These are phyloP conservation scores for Pisolithus marmoratus DNA, from an alignment of 768 basidiomycete species.

Conservation along the genomic window DNA sequence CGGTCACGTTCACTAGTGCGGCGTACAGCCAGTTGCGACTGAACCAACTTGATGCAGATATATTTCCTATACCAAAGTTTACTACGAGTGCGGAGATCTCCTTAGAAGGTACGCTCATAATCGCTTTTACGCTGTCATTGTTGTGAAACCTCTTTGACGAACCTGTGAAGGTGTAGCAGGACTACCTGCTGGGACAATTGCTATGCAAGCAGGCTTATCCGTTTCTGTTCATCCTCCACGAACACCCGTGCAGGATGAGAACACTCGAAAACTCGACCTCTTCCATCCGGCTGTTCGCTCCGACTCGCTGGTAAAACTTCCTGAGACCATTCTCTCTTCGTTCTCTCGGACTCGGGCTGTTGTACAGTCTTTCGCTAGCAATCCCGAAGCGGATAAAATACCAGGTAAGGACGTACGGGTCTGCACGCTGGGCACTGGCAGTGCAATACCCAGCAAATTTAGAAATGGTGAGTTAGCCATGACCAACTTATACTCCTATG, in stretches of 20 bases:
- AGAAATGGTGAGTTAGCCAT: conserved; percentile 62
- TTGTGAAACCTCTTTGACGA: background rate
- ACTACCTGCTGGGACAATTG: conserved; percentile 41
- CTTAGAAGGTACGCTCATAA: conserved; percentile 28
- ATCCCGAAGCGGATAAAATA: background rate
- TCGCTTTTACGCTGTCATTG: background rate
- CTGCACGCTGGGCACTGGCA: conserved; percentile 83
- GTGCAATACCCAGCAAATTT: conserved; percentile 78
- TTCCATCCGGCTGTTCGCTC: conserved; percentile 25
- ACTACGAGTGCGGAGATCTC: conserved; percentile 34
- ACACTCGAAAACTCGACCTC: conserved; percentile 21
- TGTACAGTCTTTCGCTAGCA: conserved; percentile 16
- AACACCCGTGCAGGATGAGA: conserved; percentile 33
- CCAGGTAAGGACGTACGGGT: conserved; percentile 63
- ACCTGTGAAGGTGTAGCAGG: conserved; percentile 28
- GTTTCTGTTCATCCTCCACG: conserved; percentile 44
- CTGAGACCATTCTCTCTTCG: conserved; percentile 28
- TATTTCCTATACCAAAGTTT: conserved; percentile 69
- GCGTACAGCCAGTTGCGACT: conserved; percentile 70
- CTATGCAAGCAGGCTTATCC: conserved; percentile 38
- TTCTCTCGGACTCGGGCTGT: conserved; percentile 36
- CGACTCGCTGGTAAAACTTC: conserved; percentile 9
- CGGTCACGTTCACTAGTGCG: conserved; percentile 68
- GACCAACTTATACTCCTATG: background rate
- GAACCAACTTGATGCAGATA: conserved; percentile 58